These are phyloP conservation scores for Tetrahymena borealis DNA, from an alignment of 73 alveolate species.

Conservation along the genomic window DNA sequence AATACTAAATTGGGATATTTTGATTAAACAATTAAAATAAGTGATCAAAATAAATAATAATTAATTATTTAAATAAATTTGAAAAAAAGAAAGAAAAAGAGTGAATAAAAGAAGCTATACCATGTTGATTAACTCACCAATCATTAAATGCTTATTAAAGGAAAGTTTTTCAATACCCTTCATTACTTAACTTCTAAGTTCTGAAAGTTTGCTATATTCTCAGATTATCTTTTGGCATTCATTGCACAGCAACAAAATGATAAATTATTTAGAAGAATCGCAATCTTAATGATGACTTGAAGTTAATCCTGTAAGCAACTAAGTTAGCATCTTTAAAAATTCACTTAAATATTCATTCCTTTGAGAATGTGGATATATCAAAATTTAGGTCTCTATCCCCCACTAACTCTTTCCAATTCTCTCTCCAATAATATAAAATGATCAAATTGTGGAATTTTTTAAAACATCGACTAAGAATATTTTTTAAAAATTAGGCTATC, in stretches of 20 bases:
- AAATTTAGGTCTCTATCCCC: not conserved
- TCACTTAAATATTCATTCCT: not conserved
- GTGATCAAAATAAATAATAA: not conserved
- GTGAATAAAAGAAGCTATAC: not conserved
- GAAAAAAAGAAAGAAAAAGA: not conserved
- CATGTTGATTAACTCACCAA: not conserved
- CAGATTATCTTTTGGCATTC: not conserved
- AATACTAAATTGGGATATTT: not conserved
- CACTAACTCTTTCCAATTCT: not conserved
- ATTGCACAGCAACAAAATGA: not conserved
- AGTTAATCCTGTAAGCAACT: not conserved
- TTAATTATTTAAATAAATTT: not conserved
- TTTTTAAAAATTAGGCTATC: no score
- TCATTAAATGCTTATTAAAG: not conserved
- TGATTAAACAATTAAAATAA: not conserved
- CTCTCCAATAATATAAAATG: not conserved
- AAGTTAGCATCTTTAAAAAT: not conserved
- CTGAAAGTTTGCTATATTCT: not conserved
- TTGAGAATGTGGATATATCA: not conserved
- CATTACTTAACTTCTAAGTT: not conserved
- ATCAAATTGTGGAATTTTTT: not conserved
- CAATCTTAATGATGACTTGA: not conserved
- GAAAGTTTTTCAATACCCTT: not conserved
- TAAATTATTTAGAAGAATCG: not conserved
- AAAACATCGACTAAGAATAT: not conserved